A percentile compares a stretch with the other conserved stretches of the same genome.
These are phyloP conservation scores for button mushroom (Agaricus bisporus) DNA, from an alignment of 768 basidiomycete genomes.

Conservation along the genomic window DNA sequence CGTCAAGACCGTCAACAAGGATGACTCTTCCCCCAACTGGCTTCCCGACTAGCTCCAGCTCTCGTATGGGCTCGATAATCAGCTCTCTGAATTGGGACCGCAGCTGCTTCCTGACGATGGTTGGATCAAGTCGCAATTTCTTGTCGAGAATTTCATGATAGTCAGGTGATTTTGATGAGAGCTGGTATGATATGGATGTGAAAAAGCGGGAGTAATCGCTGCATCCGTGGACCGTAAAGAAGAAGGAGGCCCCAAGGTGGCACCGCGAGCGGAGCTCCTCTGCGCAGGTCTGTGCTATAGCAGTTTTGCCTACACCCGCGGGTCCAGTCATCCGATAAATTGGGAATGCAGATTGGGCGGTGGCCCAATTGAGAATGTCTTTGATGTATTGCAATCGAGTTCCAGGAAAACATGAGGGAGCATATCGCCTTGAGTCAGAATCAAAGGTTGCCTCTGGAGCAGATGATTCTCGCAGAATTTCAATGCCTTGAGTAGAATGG, in stretches of 20 bases:
- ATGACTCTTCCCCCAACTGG: neutral
- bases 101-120: neutral
- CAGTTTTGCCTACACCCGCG: neutral
- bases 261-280: neutral
- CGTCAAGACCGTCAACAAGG: slow-evolving; percentile 1
- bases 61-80: neutral
- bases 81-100: neutral
- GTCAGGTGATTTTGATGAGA: neutral
- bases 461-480: neutral
- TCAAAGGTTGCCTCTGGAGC: neutral
- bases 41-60: neutral
- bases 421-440: neutral
- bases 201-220: neutral
- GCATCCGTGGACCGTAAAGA: slow-evolving; percentile 4
- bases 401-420: neutral
- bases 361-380: neutral
- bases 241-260: slow-evolving; percentile 7
- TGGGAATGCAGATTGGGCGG: neutral
- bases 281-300: slow-evolving; percentile 1
- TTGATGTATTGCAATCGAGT: neutral
- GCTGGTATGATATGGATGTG: slow-evolving; percentile 6
- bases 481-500: neutral
- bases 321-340: neutral
- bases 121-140: neutral
- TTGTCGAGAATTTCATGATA: neutral